Conservation (phyloP, 2,329 filamentous ascomycete species). For the Beauveria scarabaeidicola region DNA sequence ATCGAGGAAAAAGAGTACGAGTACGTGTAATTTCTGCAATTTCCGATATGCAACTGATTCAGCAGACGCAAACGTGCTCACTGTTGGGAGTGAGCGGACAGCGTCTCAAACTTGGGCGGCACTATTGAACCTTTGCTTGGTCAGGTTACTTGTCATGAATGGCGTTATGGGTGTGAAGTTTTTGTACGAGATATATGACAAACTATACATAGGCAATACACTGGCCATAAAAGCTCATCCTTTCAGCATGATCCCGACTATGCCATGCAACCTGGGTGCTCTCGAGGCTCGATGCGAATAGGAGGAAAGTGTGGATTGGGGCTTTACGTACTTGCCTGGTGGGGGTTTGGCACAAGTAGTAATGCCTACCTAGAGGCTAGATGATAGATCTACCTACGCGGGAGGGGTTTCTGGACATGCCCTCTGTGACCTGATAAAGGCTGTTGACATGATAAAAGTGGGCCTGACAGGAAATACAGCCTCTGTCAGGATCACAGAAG, state of each 20-base stretch:
- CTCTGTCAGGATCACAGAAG: too few species aligned
- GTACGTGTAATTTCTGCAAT: constrained; percentile 6
- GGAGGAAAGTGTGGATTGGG: neutral
- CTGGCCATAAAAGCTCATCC: neutral
- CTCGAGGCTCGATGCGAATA: too few species aligned
- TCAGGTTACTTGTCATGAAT: constrained; percentile 1
- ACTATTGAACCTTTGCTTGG: constrained; percentile 1
- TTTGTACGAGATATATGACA: constrained; percentile 11
- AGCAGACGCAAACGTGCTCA: neutral
- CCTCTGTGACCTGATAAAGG: too few species aligned
- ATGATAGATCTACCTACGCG: too few species aligned
- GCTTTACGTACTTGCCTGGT: too few species aligned
- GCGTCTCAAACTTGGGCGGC: neutral
- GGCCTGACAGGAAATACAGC: too few species aligned
- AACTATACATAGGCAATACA: constrained; percentile 7
- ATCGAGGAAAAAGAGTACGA: constrained; percentile 27
- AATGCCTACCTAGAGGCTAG: too few species aligned
- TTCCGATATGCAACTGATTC: too few species aligned
- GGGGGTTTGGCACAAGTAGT: too few species aligned
- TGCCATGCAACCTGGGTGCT: neutral
- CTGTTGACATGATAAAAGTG: too few species aligned
- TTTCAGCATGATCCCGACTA: neutral
- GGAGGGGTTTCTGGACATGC: too few species aligned
- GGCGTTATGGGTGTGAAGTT: neutral
- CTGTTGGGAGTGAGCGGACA: neutral